phyloP scores from a whole-genome alignment of 2,329 filamentous ascomycete species.

The Botrytis deweyae region DNA sequence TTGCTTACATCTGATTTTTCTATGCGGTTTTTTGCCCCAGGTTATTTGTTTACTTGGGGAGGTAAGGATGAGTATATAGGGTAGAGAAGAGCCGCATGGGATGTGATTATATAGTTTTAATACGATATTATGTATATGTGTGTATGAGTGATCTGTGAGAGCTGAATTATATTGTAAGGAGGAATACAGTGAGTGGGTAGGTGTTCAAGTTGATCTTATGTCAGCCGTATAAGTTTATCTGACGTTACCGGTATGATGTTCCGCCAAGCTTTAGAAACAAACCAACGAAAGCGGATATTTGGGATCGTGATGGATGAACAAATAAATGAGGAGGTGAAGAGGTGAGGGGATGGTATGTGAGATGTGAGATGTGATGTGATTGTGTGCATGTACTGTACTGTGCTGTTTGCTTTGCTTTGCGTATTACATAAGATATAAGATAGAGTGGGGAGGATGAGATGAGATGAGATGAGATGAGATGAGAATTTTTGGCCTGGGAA shows the following conservation, averaged over 20 bases:
- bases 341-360: neutral
- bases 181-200: too few species aligned
- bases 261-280: neutral
- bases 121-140: too few species aligned
- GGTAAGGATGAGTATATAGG: too few species aligned
- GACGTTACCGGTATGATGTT: neutral
- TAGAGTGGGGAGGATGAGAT: constrained; percentile 5
- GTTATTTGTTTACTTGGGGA: too few species aligned
- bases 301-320: neutral
- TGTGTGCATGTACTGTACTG: neutral
- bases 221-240: neutral
- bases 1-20: too few species aligned
- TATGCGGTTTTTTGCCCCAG: too few species aligned
- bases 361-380: constrained; percentile 7
- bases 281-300: neutral
- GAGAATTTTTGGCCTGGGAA: constrained; percentile 10
- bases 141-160: too few species aligned
- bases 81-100: neutral
- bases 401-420: neutral
- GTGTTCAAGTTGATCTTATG: too few species aligned
- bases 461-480: constrained; percentile 19
- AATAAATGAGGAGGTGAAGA: neutral
- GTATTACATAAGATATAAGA: constrained; percentile 18
- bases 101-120: too few species aligned
- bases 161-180: too few species aligned